Evolutionary conservation across 2,329 filamentous ascomycete species (phyloP), one percentile per base, ranked within the genome.

Genomic region (Penicillium hesseltinei): DNA sequence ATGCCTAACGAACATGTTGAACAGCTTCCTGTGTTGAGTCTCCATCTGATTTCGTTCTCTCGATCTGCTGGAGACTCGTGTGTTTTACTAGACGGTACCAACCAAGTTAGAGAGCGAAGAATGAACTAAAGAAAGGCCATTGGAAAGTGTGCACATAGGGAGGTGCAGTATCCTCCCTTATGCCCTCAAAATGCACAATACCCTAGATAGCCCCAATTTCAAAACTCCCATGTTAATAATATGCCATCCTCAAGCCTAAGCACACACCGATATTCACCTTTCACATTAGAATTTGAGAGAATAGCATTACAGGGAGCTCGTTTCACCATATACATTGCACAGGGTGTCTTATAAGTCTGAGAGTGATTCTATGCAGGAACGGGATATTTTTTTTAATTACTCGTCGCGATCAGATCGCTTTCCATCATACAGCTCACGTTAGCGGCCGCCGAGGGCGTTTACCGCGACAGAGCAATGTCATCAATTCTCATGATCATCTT

Each of bases 401-500:
- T 65, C 64, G 50, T 67, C 60, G 61, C 64, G 61, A 65, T 54
- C 49, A 56, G 43, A 53, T 64, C 63, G 64, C 59, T 54, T 63
- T 62, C 64, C 65, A 67, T 67, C 62, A 66, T 67, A 65, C 65
- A 67, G 56, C 61, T 59, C 64, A 56, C 53, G 46, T 52, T 55
- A 56, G 58, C 58, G 54, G 58, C 57, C 54, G 43, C 51, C 33
- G 48, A 61, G 57, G 46, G 43, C 50, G 49, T 63, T 69, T 67
- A 75, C 66, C 78, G 73, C 62, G 79, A 80, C 69, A 87, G 72
- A 51, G 83, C 84, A 75, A 87, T 86, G 70, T 87, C 84, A 71
- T 87, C 85, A 73, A 88, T 88, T 73, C 86, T 81, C 71, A 89
- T 78, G 72, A 88, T 87, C 91, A 96, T 94, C 86, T 97, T 99